These are phyloP conservation scores for Cystobasidium sp. DNA, from an alignment of 1,284 basidiomycete genomes.

Conservation along the genomic window DNA sequence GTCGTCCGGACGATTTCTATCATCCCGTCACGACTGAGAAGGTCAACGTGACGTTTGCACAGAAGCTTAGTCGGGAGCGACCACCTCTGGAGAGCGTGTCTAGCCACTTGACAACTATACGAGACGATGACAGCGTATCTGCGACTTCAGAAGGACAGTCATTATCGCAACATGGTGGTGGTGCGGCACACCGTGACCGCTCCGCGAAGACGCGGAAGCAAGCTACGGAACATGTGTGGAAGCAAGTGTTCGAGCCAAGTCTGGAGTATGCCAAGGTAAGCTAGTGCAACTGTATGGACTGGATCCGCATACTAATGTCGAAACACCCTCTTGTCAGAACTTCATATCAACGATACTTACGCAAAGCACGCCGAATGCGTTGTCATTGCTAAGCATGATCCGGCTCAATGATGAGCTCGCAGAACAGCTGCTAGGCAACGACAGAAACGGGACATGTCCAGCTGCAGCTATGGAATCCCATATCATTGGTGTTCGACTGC, in stretches of 20 bases:
- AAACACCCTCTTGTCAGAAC: slow-evolving; percentile 60
- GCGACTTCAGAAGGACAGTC: slow-evolving; percentile 30
- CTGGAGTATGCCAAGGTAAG: slow-evolving; percentile 77
- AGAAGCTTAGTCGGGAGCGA: slow-evolving; percentile 34
- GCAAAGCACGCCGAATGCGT: slow-evolving; percentile 67
- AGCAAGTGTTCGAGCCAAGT: slow-evolving; percentile 85
- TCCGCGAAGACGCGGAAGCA: slow-evolving; percentile 65
- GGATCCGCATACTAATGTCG: background rate
- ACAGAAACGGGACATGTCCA: slow-evolving; percentile 36
- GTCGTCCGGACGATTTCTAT: slow-evolving; percentile 47
- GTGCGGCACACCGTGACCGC: slow-evolving; percentile 49
- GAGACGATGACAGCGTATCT: slow-evolving; percentile 35
- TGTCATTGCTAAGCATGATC: slow-evolving; percentile 83
- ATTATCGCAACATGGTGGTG: background rate
- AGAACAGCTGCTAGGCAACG: slow-evolving; percentile 58
- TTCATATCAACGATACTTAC: slow-evolving; percentile 71
- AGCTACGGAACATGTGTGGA: slow-evolving; percentile 68
- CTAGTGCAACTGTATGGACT: slow-evolving; percentile 13
- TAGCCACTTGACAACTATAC: slow-evolving; percentile 33
- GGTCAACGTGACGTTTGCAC: slow-evolving; percentile 40
- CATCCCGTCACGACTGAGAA: slow-evolving; percentile 32
- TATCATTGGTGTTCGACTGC: slow-evolving; percentile 74
- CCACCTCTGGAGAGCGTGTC: slow-evolving; percentile 14
- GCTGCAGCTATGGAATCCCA: slow-evolving; percentile 66
- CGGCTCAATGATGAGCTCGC: slow-evolving; percentile 79